These are phyloP conservation scores for Solanum virginianum DNA, from an alignment of 257 asterid species.

Conservation along the genomic window DNA sequence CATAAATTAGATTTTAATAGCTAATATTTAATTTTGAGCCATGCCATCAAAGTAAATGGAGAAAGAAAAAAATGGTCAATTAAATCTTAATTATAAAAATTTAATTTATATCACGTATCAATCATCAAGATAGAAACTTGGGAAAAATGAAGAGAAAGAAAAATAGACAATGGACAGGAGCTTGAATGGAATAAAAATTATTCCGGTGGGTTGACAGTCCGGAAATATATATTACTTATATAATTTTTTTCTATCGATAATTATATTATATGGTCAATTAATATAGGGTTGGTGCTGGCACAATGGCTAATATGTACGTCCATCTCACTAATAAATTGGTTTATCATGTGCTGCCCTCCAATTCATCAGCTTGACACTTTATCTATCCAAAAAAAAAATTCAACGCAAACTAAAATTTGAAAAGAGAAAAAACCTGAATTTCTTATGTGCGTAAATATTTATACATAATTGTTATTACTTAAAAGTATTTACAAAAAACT, in stretches of 20 bases:
- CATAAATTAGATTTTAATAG: no score
- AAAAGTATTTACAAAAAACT: not conserved
- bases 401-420: not conserved
- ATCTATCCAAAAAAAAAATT: not conserved
- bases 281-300: not conserved
- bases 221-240: not conserved
- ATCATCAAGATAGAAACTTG: no score
- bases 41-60: no score
- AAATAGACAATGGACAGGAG: no score
- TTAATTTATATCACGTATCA: no score
- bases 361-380: not conserved
- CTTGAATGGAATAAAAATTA: not conserved
- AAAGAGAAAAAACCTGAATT: not conserved
- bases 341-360: not conserved
- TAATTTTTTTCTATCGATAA: not conserved
- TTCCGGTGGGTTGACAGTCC: not conserved
- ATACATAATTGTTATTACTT: not conserved
- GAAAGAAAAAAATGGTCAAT: no score
- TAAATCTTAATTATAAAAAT: no score
- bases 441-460: not conserved
- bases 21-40: no score
- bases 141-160: no score
- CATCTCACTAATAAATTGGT: not conserved
- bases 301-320: not conserved
- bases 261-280: not conserved